Evolutionary conservation across 2,329 filamentous ascomycete species (phyloP).

Genomic region (Trichoderma simmonsii): DNA sequence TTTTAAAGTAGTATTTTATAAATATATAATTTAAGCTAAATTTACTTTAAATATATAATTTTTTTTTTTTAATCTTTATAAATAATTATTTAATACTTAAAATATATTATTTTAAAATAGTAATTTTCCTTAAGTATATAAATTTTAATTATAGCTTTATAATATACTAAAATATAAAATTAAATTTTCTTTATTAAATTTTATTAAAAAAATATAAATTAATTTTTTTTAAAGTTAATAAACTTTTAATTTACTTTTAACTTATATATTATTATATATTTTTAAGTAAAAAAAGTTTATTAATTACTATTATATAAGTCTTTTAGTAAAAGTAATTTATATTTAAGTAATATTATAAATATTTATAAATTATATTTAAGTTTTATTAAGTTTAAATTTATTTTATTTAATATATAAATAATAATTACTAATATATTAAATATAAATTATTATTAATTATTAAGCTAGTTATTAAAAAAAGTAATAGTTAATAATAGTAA

Average conservation of each 20-base stretch:
- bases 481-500: too few relatives aligned
- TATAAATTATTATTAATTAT: too few relatives aligned
- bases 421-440: too few relatives aligned
- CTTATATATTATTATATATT: not conserved
- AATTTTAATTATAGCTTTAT: not conserved
- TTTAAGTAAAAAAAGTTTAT: not conserved
- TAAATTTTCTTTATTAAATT: not conserved
- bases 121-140: not conserved
- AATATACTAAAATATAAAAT: not conserved
- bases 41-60: not conserved
- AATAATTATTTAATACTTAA: too few relatives aligned
- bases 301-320: not conserved
- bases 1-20: not conserved
- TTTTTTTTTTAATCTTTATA: not conserved
- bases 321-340: not conserved
- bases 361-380: too few relatives aligned
- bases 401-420: too few relatives aligned
- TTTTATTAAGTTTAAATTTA: too few relatives aligned
- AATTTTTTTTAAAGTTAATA: not conserved
- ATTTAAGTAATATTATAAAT: not conserved
- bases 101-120: too few relatives aligned
- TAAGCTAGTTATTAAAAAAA: too few relatives aligned
- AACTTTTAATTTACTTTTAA: not conserved
- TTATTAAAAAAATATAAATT: not conserved
- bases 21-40: not conserved